Conservation (phyloP, 1,139 yeast genomes). For the Suhomyces atakaporum region DNA sequence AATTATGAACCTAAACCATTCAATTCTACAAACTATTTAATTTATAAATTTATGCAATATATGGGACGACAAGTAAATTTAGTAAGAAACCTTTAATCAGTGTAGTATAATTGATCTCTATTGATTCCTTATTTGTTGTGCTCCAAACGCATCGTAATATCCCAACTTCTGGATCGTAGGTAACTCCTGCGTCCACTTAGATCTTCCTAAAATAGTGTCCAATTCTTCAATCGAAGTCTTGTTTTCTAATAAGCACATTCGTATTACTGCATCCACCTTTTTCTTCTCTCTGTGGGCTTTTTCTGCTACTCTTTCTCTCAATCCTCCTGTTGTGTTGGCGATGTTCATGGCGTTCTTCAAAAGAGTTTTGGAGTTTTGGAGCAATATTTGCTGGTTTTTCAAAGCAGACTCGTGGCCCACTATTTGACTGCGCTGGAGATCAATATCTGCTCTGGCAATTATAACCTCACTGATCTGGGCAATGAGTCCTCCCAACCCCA, state of each 20-base stretch:
- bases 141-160: slow-evolving; percentile 29
- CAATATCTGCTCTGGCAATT: slow-evolving; percentile 55
- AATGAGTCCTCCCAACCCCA: slow-evolving; percentile 38
- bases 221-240: slow-evolving; percentile 38
- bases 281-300: slow-evolving; percentile 44
- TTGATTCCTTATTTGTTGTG: slow-evolving; percentile 8
- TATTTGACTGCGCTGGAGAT: slow-evolving; percentile 48
- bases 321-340: slow-evolving; percentile 51
- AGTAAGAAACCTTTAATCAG: too few relatives aligned
- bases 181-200: slow-evolving; percentile 35
- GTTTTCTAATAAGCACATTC: slow-evolving; percentile 49
- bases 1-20: too few relatives aligned
- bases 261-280: slow-evolving; percentile 45
- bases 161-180: slow-evolving; percentile 30
- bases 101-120: too few relatives aligned
- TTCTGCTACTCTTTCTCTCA: slow-evolving; percentile 49
- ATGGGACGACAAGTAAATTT: too few relatives aligned
- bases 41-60: too few relatives aligned
- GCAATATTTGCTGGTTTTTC: slow-evolving; percentile 31
- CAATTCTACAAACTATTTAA: too few relatives aligned
- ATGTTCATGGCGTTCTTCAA: slow-evolving; percentile 50
- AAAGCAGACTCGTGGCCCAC: slow-evolving; percentile 29
- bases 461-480: slow-evolving; percentile 45
- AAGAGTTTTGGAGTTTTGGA: slow-evolving; percentile 42
- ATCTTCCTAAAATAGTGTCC: slow-evolving; percentile 37